Conservation (phyloP, 2,329 filamentous ascomycete species). For the Penicillium sp. region DNA sequence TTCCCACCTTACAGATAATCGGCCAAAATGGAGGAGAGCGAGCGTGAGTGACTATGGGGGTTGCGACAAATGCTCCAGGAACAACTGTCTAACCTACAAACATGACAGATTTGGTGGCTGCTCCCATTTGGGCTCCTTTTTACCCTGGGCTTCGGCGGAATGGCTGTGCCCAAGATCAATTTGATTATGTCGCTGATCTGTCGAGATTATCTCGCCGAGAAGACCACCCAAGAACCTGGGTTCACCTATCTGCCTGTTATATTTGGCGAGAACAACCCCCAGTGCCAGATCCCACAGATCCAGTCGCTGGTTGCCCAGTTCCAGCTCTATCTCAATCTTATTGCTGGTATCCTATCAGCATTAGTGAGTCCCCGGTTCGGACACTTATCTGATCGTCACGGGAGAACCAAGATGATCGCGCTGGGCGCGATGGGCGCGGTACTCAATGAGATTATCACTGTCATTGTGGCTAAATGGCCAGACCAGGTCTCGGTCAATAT, state of each 20-base stretch:
- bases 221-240: constrained; percentile 57
- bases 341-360: constrained; percentile 74
- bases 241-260: constrained; percentile 64
- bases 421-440: constrained; percentile 74
- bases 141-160: constrained; percentile 81
- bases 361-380: constrained; percentile 81
- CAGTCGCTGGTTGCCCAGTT: constrained; percentile 76
- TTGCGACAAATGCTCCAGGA: not conserved
- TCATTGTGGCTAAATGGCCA: constrained; percentile 73
- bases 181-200: constrained; percentile 83
- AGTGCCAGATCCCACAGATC: constrained; percentile 78
- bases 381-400: constrained; percentile 80
- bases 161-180: constrained; percentile 83
- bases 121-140: constrained; percentile 77
- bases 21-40: constrained; percentile 52
- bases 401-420: constrained; percentile 72
- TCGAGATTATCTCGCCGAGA: constrained; percentile 74
- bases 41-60: constrained; percentile 43
- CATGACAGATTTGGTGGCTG: constrained; percentile 72
- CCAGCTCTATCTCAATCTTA: constrained; percentile 70
- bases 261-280: constrained; percentile 68
- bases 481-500: constrained; percentile 72
- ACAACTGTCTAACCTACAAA: constrained; percentile 13
- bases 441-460: constrained; percentile 70
- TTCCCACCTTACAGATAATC: not conserved